Base-by-base conservation (phyloP, 2,329 filamentous ascomycete genomes). In the Fusarium sp. region DNA sequence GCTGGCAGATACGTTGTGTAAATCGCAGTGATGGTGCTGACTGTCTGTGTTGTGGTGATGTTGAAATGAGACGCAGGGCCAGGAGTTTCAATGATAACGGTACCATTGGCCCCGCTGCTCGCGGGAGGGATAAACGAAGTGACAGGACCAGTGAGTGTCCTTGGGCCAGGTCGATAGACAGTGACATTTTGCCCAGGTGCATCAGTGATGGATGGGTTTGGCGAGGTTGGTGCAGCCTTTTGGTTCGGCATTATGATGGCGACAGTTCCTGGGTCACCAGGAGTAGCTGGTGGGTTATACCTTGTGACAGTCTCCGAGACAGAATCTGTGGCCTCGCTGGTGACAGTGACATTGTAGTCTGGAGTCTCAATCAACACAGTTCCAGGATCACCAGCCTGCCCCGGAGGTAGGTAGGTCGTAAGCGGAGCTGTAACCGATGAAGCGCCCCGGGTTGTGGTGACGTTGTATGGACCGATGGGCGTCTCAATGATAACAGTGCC, bases 11-110 rank as follows among this genome's bases (percentile, higher is more conserved):
- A 68, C 6, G 67, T 71, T 9, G 67, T 71, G 16, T 60, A 68
- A 2, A 70, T 55, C 1, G 63, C 58, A 2, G 67, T 70, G 24
- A 70, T 58, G 10, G 67, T 67, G n/a, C 51, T 54, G 13, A 67
- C 32, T 7, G 62, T 70, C n/a, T 70, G 58, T 2, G 58, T 68
- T 18, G 48, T 47, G 6, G 67, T 70, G 27, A 65, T 52, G 7
- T 70, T 70, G 24, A 58, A 54, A 4, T 41, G 25, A 3, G 62
- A 56, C 3, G 41, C 40, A 18, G 67, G 53, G 5, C 62, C 62
- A 16, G 62, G 67, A 10, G 67, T 70, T 41, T 70, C 67, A 5
- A 70, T 58, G 16, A 70, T 58, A 5, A 70, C 54, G 3, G 67
- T 70, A 2, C 67, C 67, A 11, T 63, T 67, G 2, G 34, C 65